These are phyloP conservation scores for Ophiosphaerella korrae DNA, from an alignment of 2,329 filamentous ascomycete species.

Conservation along the genomic window DNA sequence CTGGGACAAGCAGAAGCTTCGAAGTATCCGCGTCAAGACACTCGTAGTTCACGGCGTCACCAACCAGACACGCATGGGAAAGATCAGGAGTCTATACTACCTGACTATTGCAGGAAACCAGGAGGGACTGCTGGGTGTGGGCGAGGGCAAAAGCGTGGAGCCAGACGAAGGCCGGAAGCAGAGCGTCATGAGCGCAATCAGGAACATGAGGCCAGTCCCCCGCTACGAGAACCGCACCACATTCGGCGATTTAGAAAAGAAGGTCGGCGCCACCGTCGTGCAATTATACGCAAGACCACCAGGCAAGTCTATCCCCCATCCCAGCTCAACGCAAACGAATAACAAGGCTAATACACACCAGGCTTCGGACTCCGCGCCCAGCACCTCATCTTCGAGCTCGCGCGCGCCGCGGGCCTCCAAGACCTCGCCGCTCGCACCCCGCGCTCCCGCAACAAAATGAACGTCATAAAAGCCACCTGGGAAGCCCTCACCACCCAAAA, in stretches of 20 bases:
- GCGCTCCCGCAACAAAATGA: slow-evolving; percentile 93
- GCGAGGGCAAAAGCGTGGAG: slow-evolving; percentile 87
- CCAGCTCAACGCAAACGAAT: too few species aligned
- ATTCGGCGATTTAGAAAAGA: slow-evolving; percentile 80
- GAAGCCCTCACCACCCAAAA: slow-evolving; percentile 82
- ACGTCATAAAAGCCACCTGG: slow-evolving; percentile 91
- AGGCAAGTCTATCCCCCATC: slow-evolving; percentile 63
- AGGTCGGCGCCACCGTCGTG: slow-evolving; percentile 87
- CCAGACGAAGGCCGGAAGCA: slow-evolving; percentile 68
- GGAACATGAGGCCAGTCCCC: slow-evolving; percentile 90
- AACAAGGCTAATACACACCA: slow-evolving; percentile 44
- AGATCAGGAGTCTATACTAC: slow-evolving; percentile 77
- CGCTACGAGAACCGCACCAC: slow-evolving; percentile 93
- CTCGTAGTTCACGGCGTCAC: slow-evolving; percentile 75
- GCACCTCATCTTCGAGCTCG: slow-evolving; percentile 92
- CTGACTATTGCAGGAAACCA: slow-evolving; percentile 85
- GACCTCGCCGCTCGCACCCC: slow-evolving; percentile 85
- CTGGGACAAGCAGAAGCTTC: slow-evolving; percentile 55
- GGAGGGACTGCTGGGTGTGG: slow-evolving; percentile 83
- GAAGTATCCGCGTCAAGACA: slow-evolving; percentile 67
- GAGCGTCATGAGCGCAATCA: slow-evolving; percentile 79
- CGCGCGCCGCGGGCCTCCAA: slow-evolving; percentile 80
- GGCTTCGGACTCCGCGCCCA: slow-evolving; percentile 94
- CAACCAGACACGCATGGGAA: slow-evolving; percentile 96
- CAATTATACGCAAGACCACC: slow-evolving; percentile 82